Conservation (phyloP, 2,329 filamentous ascomycete genomes). For the Pseudogymnoascus sp. region DNA sequence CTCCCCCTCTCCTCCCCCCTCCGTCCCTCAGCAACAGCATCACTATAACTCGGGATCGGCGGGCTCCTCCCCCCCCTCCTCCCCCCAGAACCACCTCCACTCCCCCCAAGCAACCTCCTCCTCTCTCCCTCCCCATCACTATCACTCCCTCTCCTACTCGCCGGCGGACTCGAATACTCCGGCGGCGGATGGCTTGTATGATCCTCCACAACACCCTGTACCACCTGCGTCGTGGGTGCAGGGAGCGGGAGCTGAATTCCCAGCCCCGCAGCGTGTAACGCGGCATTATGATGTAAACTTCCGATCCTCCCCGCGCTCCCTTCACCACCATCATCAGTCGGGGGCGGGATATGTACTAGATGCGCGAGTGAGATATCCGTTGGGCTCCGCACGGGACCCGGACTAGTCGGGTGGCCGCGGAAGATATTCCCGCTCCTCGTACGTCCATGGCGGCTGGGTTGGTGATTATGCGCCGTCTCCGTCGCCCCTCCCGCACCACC, state of each 20-base stretch:
- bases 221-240: too few relatives aligned
- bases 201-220: background rate
- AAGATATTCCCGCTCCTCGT: slow-evolving; percentile 72
- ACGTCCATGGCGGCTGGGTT: slow-evolving; percentile 51
- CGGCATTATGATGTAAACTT: slow-evolving; percentile 19
- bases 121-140: slow-evolving; percentile 41
- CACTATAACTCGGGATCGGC: slow-evolving; percentile 29
- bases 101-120: background rate
- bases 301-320: slow-evolving; percentile 34
- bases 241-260: slow-evolving; percentile 23
- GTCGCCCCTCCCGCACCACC: slow-evolving; percentile 46
- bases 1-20: slow-evolving; percentile 16
- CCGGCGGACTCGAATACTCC: slow-evolving; percentile 58
- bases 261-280: slow-evolving; percentile 26
- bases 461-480: slow-evolving; percentile 39
- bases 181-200: slow-evolving; percentile 58
- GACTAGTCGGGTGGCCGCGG: slow-evolving; percentile 65
- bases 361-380: slow-evolving; percentile 94
- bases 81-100: background rate
- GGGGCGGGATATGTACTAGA: slow-evolving; percentile 59
- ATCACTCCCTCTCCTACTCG: slow-evolving; percentile 46
- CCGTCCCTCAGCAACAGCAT: slow-evolving; percentile 25
- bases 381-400: slow-evolving; percentile 80
- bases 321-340: slow-evolving; percentile 58
- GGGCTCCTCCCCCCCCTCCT: slow-evolving; percentile 19